Base-by-base conservation (phyloP, 305 asterid species). In the Monarda citriodora region DNA sequence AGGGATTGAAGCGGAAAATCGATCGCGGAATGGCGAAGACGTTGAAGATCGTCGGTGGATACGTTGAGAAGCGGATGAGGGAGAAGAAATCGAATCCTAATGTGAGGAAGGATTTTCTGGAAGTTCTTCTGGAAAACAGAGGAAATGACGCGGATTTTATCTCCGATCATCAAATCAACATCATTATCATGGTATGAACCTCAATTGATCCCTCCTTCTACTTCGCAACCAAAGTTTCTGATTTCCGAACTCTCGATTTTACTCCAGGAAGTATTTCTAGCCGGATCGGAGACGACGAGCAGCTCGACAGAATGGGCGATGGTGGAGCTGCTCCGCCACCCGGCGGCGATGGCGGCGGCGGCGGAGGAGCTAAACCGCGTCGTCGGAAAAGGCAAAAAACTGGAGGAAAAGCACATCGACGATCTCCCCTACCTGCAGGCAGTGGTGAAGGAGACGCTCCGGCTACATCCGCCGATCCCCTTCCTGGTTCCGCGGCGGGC, bases 401-500 rank as follows among this genome's bases (percentile, higher is more conserved):
- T 78, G 49, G 51, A 69, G 22, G 84, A 78, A 44, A 42, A 36
- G 1, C 78, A 78, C 70, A 58, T 78, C 44, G 84, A 78, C 3
- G 61, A 48, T 0, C 16, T 66, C 38, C 75, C 76, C 0, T 78
- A 74, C n/a, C 10, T 78, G 21, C 75, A 78, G 37, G 77, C 78
- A 18, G 76, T 75, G 47, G 7, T 78, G 10, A 78, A 78, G 61
- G 84, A 78, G 70, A 74, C 74, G 0, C 70, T 78, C 18, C 70
- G 84, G 22, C 37, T 78, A 13, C 84, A 78, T 25, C 84, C 84
- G 14, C 81, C 81, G 17, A 63, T 78, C 10, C 84, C 84, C 2
- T 67, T 74, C 57, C 65, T 75, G 0, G 77, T 78, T 3, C 80
- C 83, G 7, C 72, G 80, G 37, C 72, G 66, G 12, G 74, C 83